A percentile compares a stretch with the other conserved stretches of the same genome.
These are phyloP conservation scores for Leishmania major DNA, from an alignment of 208 protist genomes.

Conservation along the genomic window DNA sequence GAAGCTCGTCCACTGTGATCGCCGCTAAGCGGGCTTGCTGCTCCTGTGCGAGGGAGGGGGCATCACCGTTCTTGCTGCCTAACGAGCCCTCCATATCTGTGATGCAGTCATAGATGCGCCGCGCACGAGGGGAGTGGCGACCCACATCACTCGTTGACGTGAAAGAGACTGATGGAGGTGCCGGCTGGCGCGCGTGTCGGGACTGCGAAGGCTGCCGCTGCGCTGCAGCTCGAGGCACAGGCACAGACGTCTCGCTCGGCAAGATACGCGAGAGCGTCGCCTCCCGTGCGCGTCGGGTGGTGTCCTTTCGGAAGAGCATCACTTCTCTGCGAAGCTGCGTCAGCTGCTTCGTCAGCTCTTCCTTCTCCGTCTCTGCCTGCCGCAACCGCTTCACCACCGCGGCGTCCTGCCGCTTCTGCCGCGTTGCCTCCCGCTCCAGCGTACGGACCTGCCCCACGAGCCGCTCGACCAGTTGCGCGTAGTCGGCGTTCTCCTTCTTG, in stretches of 20 bases:
- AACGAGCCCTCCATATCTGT: not conserved
- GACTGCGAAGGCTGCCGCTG: not conserved
- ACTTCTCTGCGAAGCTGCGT: conserved; percentile 22
- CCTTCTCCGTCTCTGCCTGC: conserved; percentile 23
- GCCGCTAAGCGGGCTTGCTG: conserved; percentile 17
- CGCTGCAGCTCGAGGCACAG: not conserved
- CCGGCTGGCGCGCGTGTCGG: not conserved
- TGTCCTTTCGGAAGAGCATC: conserved; percentile 30
- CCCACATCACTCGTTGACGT: not conserved
- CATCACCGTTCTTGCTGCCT: not conserved
- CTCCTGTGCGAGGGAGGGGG: not conserved
- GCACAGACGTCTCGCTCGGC: conserved; percentile 3
- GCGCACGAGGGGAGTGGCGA: conserved; percentile 9
- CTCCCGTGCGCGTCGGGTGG: conserved; percentile 24
- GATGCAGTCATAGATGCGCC: conserved; percentile 8
- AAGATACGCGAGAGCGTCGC: conserved; percentile 32
- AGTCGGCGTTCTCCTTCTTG: conserved; percentile 44
- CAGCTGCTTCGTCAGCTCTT: conserved; percentile 10
- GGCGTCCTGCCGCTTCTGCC: conserved; percentile 31
- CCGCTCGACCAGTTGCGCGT: conserved; percentile 45
- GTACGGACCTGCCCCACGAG: conserved; percentile 43
- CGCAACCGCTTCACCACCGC: conserved; percentile 23
- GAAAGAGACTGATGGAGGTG: not conserved
- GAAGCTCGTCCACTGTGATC: conserved; percentile 54
- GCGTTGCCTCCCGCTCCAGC: conserved; percentile 40